Evolutionary conservation across 225 moss, liverwort and hornwort genomes (phyloP), one percentile per base, ranked within the genome.

Genomic region (Polytrichum commune): DNA sequence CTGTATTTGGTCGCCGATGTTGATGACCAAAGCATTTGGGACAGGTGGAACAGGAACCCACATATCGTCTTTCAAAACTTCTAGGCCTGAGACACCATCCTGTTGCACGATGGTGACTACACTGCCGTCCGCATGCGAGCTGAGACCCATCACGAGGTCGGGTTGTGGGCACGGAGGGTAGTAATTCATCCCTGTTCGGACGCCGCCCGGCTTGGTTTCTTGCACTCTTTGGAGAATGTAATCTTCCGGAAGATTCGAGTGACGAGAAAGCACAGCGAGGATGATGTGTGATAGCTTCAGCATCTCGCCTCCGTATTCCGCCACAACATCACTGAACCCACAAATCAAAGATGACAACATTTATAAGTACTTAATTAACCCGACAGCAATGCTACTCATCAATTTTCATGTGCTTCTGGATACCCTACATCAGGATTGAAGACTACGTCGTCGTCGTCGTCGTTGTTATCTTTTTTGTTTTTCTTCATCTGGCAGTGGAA

Each of bases 111-210:
- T 35, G 19, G 79, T 80, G n/a, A 83, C 71, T 46, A 74, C 70
- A 66, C 76, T 77, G 0, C 70, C 76, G 75, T 83, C 76, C 26
- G 83, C 74, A 33, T 83, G 83, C 53, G 76, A 77, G 70, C 70
- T 58, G 62, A 81, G 77, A 9, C 81, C 77, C 81, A 81, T 77
- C 55, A 81, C 81, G 27, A 81, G 70, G 28, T 81, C 81, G 16
- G 81, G 77, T 55, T 81, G 81, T 28, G 81, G 81, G 30, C 81
- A 81, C 5, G 81, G 74, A 27, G 81, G 81, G 62, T 81, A 81
- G 70, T 74, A 81, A 73, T 81, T 81, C 77, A 81, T 73, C 27
- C 76, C 77, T 19, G 81, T 77, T 54, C 81, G 81, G 54, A 81
- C 67, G 16, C 81, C 81, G 16, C 73, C 70, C 20, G 70, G 62